phyloP scores from a whole-genome alignment of 495 filamentous ascomycete genomes.

The Hypoxylon lienhwacheense region DNA sequence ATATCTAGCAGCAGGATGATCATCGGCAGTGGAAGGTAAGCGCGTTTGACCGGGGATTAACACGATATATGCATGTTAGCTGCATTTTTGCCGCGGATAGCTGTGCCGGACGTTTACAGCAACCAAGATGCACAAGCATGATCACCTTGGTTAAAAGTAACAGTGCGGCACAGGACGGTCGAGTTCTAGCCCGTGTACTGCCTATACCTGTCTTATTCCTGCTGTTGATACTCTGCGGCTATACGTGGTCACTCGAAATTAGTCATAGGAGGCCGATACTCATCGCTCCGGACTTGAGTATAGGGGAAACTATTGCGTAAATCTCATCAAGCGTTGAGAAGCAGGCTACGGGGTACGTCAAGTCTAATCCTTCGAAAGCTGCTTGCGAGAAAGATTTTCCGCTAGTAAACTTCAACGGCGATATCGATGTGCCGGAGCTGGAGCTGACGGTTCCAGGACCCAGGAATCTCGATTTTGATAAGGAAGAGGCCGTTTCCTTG shows the following conservation, averaged over 20 bases:
- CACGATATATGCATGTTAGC: slow-evolving; percentile 11
- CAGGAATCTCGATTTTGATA: not conserved
- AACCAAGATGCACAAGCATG: not conserved
- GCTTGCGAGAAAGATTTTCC: not conserved
- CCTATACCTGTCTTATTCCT: not conserved
- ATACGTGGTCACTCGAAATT: not conserved
- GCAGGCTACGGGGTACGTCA: not conserved
- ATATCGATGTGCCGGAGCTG: not conserved
- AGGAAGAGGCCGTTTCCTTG: not conserved
- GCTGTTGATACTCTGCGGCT: not conserved
- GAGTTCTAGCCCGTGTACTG: not conserved
- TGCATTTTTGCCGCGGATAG: slow-evolving; percentile 18
- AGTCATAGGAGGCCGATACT: not conserved
- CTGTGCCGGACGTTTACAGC: slow-evolving; percentile 10
- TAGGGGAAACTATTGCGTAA: not conserved
- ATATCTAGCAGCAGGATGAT: slow-evolving; percentile 10
- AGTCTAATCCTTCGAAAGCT: not conserved
- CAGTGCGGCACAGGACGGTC: not conserved
- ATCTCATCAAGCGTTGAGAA: not conserved
- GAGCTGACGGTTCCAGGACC: not conserved
- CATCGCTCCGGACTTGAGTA: not conserved
- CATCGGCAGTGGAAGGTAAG: slow-evolving; percentile 3
- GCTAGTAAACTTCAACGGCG: not conserved
- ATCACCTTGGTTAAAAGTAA: not conserved
- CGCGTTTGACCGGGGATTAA: slow-evolving; percentile 4